phyloP scores from a whole-genome alignment of 2,329 filamentous ascomycete genomes.

The Xylaria sp. region DNA sequence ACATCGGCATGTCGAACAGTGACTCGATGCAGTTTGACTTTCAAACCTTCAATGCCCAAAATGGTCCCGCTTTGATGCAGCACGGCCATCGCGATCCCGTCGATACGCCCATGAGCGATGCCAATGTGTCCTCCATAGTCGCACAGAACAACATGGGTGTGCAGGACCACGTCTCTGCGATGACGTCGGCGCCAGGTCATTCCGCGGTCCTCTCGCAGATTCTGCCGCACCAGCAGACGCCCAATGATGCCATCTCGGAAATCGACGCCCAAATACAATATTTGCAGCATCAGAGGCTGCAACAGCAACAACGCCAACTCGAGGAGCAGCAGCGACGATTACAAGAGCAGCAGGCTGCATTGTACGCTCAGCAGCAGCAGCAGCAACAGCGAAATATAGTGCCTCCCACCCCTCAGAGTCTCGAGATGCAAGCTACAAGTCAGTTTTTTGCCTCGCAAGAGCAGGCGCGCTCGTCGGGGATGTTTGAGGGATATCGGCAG shows the following conservation, averaged over 20 bases:
- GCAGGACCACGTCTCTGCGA: conserved; percentile 59
- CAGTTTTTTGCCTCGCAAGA: conserved; percentile 70
- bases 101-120: conserved; percentile 62
- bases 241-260: conserved; percentile 65
- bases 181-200: conserved; percentile 59
- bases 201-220: conserved; percentile 58
- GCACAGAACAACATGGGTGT: conserved; percentile 52
- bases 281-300: conserved; percentile 70
- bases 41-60: conserved; percentile 59
- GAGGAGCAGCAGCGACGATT: conserved; percentile 64
- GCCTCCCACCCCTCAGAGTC: conserved; percentile 82
- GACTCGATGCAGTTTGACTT: conserved; percentile 70
- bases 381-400: conserved; percentile 68
- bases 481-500: conserved; percentile 74
- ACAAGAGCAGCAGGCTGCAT: conserved; percentile 58
- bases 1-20: conserved; percentile 64
- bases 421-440: conserved; percentile 74
- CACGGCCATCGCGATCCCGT: conserved; percentile 54
- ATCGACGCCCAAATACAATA: conserved; percentile 74
- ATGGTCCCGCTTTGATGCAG: conserved; percentile 55
- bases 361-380: conserved; percentile 55
- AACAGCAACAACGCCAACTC: conserved; percentile 68
- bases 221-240: conserved; percentile 57
- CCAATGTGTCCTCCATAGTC: conserved; percentile 53
- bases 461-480: conserved; percentile 64